These are phyloP conservation scores for Phytophthora brassicae DNA, from an alignment of 352 stramenopile species.

Conservation along the genomic window DNA sequence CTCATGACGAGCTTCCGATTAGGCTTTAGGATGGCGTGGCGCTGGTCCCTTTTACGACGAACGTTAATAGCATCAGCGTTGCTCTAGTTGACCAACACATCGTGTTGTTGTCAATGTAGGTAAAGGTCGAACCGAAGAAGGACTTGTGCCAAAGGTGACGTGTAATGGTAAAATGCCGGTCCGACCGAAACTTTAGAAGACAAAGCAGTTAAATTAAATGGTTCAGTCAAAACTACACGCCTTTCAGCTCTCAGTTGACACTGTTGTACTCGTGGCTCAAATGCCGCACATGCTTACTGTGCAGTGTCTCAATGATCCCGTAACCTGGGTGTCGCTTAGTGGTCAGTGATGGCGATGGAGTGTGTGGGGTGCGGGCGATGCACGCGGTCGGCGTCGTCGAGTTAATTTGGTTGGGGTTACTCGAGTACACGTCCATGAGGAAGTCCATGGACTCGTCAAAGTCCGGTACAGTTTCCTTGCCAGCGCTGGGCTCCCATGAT, in stretches of 20 bases:
- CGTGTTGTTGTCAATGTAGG: constrained; percentile 11
- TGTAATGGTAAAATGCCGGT: neutral
- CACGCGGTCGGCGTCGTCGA: constrained; percentile 27
- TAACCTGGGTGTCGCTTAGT: constrained; percentile 28
- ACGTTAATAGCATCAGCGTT: constrained; percentile 1
- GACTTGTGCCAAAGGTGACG: neutral
- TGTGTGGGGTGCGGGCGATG: constrained; percentile 27
- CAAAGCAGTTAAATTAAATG: constrained; percentile 36
- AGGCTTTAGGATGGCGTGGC: neutral
- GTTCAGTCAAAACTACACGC: constrained; percentile 23
- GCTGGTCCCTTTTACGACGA: no score
- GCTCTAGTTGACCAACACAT: neutral
- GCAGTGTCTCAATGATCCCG: constrained; percentile 4
- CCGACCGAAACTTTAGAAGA: constrained; percentile 18
- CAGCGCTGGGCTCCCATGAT: constrained; percentile 27
- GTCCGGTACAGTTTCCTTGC: constrained; percentile 43
- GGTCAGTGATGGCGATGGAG: constrained; percentile 15
- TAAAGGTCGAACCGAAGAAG: no score
- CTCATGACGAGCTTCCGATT: constrained; percentile 9
- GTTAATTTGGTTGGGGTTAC: constrained; percentile 48
- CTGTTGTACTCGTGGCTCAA: constrained; percentile 9
- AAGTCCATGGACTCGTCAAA: constrained; percentile 86
- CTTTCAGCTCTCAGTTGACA: constrained; percentile 27
- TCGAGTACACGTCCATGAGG: constrained; percentile 72
- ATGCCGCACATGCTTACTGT: constrained; percentile 16